Conservation (phyloP, 495 filamentous ascomycete species). For the Entonaema liquescens region DNA sequence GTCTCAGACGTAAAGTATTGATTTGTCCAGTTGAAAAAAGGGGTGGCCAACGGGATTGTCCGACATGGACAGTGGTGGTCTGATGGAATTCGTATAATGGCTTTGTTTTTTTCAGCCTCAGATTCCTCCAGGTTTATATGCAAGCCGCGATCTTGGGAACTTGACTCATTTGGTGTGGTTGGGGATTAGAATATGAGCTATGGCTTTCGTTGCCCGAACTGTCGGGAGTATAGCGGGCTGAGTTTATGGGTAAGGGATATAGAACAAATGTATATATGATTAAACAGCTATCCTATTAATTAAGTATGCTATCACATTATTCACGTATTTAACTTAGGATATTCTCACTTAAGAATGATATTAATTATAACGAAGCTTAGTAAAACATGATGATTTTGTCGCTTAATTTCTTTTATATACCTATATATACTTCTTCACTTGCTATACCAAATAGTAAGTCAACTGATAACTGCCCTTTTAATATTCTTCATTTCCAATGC, state of each 20-base stretch:
- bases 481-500: too few species aligned
- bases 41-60: not conserved
- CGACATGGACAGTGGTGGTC: not conserved
- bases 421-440: too few species aligned
- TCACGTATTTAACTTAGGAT: too few species aligned
- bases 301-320: too few species aligned
- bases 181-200: not conserved
- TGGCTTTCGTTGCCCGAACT: not conserved
- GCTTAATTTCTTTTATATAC: too few species aligned
- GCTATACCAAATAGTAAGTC: too few species aligned
- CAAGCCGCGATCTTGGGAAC: not conserved
- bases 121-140: too few species aligned
- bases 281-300: too few species aligned
- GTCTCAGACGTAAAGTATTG: not conserved
- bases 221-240: conserved; percentile 2
- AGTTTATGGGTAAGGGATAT: not conserved
- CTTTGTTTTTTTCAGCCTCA: not conserved
- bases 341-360: too few species aligned
- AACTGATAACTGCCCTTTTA: too few species aligned
- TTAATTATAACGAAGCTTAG: too few species aligned
- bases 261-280: not conserved
- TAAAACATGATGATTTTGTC: too few species aligned
- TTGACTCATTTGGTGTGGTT: not conserved
- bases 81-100: not conserved
- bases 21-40: not conserved